Evolutionary conservation across 495 filamentous ascomycete species (phyloP).

Genomic region (Aspergillus saccharolyticus): DNA sequence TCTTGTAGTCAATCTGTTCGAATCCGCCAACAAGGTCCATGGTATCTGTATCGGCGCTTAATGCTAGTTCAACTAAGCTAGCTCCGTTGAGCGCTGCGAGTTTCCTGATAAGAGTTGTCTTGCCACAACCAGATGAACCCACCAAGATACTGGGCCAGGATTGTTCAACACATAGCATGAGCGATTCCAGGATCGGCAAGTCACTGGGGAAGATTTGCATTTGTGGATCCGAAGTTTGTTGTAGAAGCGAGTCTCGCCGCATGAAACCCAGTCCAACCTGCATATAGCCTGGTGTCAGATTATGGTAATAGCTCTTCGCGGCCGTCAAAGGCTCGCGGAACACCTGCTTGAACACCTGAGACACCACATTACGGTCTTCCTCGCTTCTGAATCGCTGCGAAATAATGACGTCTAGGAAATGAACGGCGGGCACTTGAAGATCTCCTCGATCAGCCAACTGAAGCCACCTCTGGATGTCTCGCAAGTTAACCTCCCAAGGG

Average conservation of each 20-base stretch:
- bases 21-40: conserved; percentile 97
- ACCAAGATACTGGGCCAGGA: conserved; percentile 85
- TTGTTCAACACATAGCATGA: conserved; percentile 81
- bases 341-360: conserved; percentile 55
- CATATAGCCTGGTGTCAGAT: conserved; percentile 59
- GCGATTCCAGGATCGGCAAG: conserved; percentile 69
- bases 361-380: conserved; percentile 59
- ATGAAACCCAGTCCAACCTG: conserved; percentile 79
- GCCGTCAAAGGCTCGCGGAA: conserved; percentile 39
- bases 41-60: conserved; percentile 91
- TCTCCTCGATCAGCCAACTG: conserved; percentile 53
- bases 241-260: conserved; percentile 50
- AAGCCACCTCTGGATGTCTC: conserved; percentile 88
- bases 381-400: conserved; percentile 77
- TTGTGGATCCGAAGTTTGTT: conserved; percentile 48
- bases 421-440: conserved; percentile 51
- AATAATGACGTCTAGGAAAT: conserved; percentile 80
- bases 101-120: conserved; percentile 70
- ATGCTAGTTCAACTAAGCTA: conserved; percentile 66
- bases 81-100: conserved; percentile 74
- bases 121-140: conserved; percentile 80
- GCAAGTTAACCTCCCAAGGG: conserved; percentile 96
- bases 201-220: conserved; percentile 54
- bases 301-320: conserved; percentile 51
- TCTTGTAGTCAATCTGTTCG: conserved; percentile 81